phyloP scores from a whole-genome alignment of 306 rosid species.

The Alnus glutinosa region DNA sequence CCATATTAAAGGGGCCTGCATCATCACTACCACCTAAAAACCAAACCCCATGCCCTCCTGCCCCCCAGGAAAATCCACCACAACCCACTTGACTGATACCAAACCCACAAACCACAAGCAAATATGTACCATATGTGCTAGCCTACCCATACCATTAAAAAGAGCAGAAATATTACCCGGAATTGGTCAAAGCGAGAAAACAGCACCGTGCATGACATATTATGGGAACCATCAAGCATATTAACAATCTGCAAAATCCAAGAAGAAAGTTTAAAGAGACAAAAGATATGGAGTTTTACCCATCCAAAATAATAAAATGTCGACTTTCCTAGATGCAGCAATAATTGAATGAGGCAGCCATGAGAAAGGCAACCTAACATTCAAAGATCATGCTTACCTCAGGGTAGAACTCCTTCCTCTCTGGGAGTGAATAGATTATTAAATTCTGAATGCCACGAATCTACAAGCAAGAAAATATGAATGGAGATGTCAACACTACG shows the following conservation, averaged over 20 bases:
- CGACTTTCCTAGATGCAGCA: slow-evolving; percentile 11
- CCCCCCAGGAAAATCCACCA: neutral
- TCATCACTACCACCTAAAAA: neutral
- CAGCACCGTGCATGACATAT: slow-evolving; percentile 61
- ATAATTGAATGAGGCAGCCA: slow-evolving; percentile 13
- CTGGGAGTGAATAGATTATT: slow-evolving; percentile 79
- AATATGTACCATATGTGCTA: neutral
- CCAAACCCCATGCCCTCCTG: neutral
- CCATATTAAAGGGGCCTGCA: neutral
- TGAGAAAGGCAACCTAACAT: slow-evolving; percentile 13
- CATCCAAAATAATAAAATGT: neutral
- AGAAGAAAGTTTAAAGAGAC: neutral
- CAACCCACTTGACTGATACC: neutral
- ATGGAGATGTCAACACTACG: slow-evolving; percentile 17
- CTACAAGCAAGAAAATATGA: slow-evolving; percentile 43
- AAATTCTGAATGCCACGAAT: slow-evolving; percentile 80
- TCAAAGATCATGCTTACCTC: slow-evolving; percentile 56
- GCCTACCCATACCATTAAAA: slow-evolving; percentile 6
- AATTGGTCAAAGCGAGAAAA: slow-evolving; percentile 74
- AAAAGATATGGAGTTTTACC: neutral
- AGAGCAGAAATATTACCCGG: slow-evolving; percentile 49
- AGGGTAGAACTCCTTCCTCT: slow-evolving; percentile 89
- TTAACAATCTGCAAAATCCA: slow-evolving; percentile 63
- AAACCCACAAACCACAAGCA: neutral
- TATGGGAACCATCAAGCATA: slow-evolving; percentile 68